Base-by-base conservation (phyloP, 2,329 filamentous ascomycete species). In the Penicillium sp. region DNA sequence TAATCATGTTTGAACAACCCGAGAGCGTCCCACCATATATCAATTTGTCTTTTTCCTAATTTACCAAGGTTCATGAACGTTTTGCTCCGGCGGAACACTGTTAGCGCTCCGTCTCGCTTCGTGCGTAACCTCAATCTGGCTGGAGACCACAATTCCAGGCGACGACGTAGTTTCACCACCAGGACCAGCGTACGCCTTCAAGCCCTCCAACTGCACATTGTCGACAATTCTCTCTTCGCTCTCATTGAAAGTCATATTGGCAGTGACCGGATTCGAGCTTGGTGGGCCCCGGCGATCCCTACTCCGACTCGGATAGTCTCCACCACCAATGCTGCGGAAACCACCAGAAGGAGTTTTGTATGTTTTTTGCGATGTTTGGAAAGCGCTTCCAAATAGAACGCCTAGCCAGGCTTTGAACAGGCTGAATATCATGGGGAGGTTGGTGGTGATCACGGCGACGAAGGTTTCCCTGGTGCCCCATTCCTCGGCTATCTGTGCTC, bases 221-320 rank as follows among this genome's bases (percentile, higher is more conserved):
- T 75, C 73, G n/a, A 82, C 72, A 16, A 82, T 81, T 13, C 71
- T 73, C 62, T 81, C 78, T 55, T 80, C 76, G 62, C 77, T 79
- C 65, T 77, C 76, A 16, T 66, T 80, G 60, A 78, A 76, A 2
- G 77, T 76, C 53, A 78, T 43, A 10, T 35, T 71, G 6, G 59
- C 66, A 31, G 75, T 77, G 35, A 75, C 73, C 3, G 73, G 73
- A 50, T 79, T 74, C 0, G 64, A 67, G 11, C 66, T 75, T 1
- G 66, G 66, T 7, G 72, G 71, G 3, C 70, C 72, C 5, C 71
- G 68, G n/a, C 71, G 64, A 10, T 71, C 73, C 1, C 69, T 70
- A 22, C 67, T 71, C 31, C 65, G 70, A 22, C 68, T 71, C 33
- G 65, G 58, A 4, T 64, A 55, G 3, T 67, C 69, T 16, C 67